Evolutionary conservation across 352 stramenopile species (phyloP).

Genomic region (Paralagenidium karlingii): DNA sequence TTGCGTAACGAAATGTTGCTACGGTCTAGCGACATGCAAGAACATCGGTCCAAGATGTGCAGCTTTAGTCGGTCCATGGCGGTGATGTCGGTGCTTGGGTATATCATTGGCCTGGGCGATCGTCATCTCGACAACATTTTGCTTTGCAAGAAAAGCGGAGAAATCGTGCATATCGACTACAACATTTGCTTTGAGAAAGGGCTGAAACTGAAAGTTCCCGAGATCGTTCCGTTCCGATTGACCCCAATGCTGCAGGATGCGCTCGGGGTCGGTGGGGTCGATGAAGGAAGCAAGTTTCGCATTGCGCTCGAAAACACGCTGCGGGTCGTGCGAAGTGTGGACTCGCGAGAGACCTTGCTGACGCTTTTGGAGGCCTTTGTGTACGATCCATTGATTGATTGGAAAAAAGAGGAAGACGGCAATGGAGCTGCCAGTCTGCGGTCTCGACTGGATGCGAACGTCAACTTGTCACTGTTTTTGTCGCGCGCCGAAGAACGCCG

Average conservation of each 20-base stretch:
- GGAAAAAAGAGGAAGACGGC: slow-evolving; percentile 29
- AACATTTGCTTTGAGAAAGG: slow-evolving; percentile 89
- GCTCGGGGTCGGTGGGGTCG: slow-evolving; percentile 56
- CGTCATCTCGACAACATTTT: slow-evolving; percentile 89
- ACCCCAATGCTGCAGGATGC: slow-evolving; percentile 71
- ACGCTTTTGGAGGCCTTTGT: slow-evolving; percentile 77
- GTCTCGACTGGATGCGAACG: slow-evolving; percentile 66
- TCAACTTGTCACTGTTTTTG: slow-evolving; percentile 78
- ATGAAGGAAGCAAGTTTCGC: slow-evolving; percentile 55
- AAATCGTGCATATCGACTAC: slow-evolving; percentile 89
- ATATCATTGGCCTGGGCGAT: slow-evolving; percentile 83
- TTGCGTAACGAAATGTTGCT: slow-evolving; percentile 47
- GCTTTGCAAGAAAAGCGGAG: slow-evolving; percentile 55
- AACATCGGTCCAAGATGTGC: slow-evolving; percentile 40
- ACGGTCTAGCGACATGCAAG: slow-evolving; percentile 37
- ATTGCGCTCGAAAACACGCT: slow-evolving; percentile 60
- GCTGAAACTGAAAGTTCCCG: slow-evolving; percentile 72
- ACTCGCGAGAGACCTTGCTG: slow-evolving; percentile 55
- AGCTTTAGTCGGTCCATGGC: slow-evolving; percentile 63
- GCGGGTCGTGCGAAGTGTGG: slow-evolving; percentile 41
- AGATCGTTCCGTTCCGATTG: slow-evolving; percentile 85
- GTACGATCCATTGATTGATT: slow-evolving; percentile 76
- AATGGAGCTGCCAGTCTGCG: slow-evolving; percentile 13
- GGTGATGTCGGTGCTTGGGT: slow-evolving; percentile 81
- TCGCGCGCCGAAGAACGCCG: slow-evolving; percentile 64